Evolutionary conservation across 495 filamentous ascomycete genomes (phyloP).

Genomic region (Daldinia loculata): DNA sequence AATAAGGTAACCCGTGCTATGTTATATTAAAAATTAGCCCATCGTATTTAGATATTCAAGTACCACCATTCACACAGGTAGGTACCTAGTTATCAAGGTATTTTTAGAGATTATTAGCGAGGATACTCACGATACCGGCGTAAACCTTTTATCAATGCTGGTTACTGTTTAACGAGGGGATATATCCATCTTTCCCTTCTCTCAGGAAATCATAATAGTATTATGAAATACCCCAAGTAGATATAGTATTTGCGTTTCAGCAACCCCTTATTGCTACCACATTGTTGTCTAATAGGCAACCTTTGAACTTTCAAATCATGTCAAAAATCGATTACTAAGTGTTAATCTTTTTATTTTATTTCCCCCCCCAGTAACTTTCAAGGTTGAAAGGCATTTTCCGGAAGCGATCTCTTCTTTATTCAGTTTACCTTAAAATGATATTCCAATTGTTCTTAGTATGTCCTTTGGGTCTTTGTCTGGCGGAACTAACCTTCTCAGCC

Average conservation of each 20-base stretch:
- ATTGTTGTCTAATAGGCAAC: not conserved
- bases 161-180: not conserved
- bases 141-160: not conserved
- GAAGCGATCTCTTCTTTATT: not conserved
- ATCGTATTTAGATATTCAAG: too few relatives aligned
- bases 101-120: too few relatives aligned
- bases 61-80: too few relatives aligned
- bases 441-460: not conserved
- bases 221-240: not conserved
- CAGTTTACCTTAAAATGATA: not conserved
- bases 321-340: not conserved
- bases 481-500: not conserved
- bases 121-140: too few relatives aligned
- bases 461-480: not conserved
- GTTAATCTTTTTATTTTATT: too few relatives aligned
- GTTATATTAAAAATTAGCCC: too few relatives aligned
- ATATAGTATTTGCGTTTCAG: not conserved
- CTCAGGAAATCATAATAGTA: not conserved
- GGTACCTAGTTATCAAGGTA: too few relatives aligned
- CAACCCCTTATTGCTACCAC: not conserved
- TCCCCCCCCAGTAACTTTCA: not conserved
- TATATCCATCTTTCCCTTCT: not conserved
- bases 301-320: not conserved
- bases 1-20: too few relatives aligned
- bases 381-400: constrained; percentile 1